Evolutionary conservation across 495 filamentous ascomycete genomes (phyloP), one percentile per base, ranked within the genome.

Genomic region (Aspergillus panamensis): DNA sequence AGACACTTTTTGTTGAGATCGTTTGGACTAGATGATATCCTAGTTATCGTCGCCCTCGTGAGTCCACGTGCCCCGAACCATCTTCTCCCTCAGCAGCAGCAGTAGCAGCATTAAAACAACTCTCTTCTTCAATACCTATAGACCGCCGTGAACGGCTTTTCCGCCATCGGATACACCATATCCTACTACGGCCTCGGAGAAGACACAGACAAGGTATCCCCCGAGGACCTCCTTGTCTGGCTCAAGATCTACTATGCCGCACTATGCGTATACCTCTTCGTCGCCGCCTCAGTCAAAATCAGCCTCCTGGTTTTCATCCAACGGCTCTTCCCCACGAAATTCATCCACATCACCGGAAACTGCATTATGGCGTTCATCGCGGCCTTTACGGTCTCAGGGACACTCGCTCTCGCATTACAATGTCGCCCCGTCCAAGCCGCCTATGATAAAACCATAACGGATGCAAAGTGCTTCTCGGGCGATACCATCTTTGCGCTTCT

Each of bases 331-430:
- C 56, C 56, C 8, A 59, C 56, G 1, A 37, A 16, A 9, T 37
- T 16, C 30, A 40, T 59, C n/a, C 40, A 39, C 9, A 12, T 8
- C 12, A 35, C 30, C 1, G 45, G 54, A 3, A 35, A 25, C 19
- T 29, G 8, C 8, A 17, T 50, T 0, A 32, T 57, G 0, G 33
- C 13, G 0, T n/a, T 57, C 14, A 50, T 50, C 17, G 49, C 44
- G 1, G 9, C 50, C 10, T 49, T 62, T 3, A 62, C 63, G 6
- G 42, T 65, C 16, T 62, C 54, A 0, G 54, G 54, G 9, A 49
- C 43, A 2, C 32, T 66, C 2, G 29, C 58, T 1, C 32, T 62
- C 39, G 45, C 59, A 9, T 48, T 66, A 19, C 63, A 66, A 17
- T 66, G 63, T 16, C 30, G 8, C 0, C 63, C 63, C 17, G 33